These are phyloP conservation scores for Phragmites australis DNA, from an alignment of 176 grass and related monocot genomes.

Conservation along the genomic window DNA sequence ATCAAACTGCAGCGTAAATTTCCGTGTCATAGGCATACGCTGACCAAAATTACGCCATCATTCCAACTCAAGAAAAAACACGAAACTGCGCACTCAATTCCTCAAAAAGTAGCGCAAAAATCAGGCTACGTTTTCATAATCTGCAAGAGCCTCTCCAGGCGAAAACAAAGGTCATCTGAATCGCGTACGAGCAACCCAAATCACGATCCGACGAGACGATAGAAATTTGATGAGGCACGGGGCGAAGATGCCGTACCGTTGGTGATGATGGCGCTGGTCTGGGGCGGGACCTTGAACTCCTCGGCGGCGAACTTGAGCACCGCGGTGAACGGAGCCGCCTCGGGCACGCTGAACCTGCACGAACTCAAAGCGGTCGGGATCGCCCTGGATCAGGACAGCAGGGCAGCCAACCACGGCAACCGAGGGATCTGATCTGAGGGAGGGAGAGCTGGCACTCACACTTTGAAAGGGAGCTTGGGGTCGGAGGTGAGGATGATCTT, in stretches of 20 bases:
- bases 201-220: neutral
- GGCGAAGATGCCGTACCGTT: constrained; percentile 49
- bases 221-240: neutral
- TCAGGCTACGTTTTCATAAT: neutral
- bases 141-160: neutral
- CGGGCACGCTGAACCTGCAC: constrained; percentile 94
- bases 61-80: neutral
- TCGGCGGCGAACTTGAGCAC: constrained; percentile 96
- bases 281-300: constrained; percentile 98
- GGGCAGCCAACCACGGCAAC: neutral
- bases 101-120: too few relatives aligned
- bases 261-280: constrained; percentile 99
- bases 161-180: neutral
- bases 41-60: neutral
- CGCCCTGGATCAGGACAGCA: constrained; percentile 20
- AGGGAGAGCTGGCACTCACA: constrained; percentile 44
- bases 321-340: constrained; percentile 95
- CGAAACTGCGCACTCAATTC: neutral
- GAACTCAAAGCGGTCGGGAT: neutral
- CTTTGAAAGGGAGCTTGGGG: constrained; percentile 99
- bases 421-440: constrained; percentile 33
- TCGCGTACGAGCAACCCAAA: neutral
- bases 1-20: neutral
- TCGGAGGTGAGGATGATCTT: constrained; percentile 98
- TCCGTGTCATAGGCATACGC: neutral